Evolutionary conservation across 352 stramenopile species (phyloP).

Genomic region (Hyaloperonospora brassicae): DNA sequence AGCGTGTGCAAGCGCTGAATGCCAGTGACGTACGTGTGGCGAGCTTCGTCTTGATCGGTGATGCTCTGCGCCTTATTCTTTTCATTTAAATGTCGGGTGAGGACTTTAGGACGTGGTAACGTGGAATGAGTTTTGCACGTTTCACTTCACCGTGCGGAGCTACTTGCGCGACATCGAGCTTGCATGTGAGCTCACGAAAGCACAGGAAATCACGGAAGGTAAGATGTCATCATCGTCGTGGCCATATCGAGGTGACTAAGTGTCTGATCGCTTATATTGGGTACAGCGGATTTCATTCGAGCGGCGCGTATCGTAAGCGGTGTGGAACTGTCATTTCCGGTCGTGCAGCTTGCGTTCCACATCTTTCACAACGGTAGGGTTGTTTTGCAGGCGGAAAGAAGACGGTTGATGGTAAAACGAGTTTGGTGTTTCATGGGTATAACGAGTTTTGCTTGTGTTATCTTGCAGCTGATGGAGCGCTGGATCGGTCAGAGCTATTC

Average conservation of each 20-base stretch:
- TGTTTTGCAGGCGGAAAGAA: not conserved
- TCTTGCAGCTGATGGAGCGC: constrained; percentile 43
- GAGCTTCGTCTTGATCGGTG: not conserved
- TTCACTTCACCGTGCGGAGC: constrained; percentile 68
- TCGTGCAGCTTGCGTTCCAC: constrained; percentile 68
- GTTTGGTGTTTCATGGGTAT: too few relatives aligned
- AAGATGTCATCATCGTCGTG: not conserved
- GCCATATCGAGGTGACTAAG: too few relatives aligned
- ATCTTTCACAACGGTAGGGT: constrained; percentile 56
- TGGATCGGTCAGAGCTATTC: constrained; percentile 60
- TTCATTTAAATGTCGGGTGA: not conserved
- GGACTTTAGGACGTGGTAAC: constrained; percentile 38
- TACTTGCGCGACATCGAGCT: constrained; percentile 67
- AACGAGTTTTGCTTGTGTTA: not conserved
- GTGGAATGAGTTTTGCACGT: constrained; percentile 66
- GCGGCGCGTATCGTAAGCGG: constrained; percentile 53
- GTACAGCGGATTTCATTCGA: constrained; percentile 56
- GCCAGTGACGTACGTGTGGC: constrained; percentile 21
- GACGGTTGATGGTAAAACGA: too few relatives aligned
- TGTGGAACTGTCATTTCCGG: constrained; percentile 54
- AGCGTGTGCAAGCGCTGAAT: constrained; percentile 42
- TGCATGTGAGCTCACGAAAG: constrained; percentile 55
- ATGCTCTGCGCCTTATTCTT: too few relatives aligned
- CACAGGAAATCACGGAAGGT: constrained; percentile 65
- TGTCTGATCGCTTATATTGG: not conserved